Conservation (phyloP, 1,284 basidiomycete genomes). For the Exobasidium rhododendri region DNA sequence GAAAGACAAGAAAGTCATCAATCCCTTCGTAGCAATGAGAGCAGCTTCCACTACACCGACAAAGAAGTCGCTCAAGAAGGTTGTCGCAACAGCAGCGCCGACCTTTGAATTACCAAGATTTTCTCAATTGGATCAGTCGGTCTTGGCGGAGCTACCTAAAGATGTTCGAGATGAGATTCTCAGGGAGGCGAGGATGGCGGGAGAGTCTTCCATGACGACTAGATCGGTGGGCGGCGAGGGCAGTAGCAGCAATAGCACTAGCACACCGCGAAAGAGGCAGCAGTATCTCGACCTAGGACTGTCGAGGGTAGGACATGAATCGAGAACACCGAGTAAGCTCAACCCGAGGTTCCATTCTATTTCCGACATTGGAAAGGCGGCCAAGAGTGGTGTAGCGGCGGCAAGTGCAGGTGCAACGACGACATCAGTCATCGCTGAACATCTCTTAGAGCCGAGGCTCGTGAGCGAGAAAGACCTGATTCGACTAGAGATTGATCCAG, state of each 20-base stretch:
- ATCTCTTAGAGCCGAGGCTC: slow-evolving; percentile 25
- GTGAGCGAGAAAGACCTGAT: slow-evolving; percentile 20
- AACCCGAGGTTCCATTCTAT: background rate
- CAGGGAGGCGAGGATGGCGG: slow-evolving; percentile 22
- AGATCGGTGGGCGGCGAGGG: background rate
- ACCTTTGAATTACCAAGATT: slow-evolving; percentile 21
- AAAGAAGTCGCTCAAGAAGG: slow-evolving; percentile 3
- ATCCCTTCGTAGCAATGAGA: slow-evolving; percentile 5
- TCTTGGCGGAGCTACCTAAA: slow-evolving; percentile 43
- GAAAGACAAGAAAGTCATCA: background rate
- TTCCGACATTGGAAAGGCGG: background rate
- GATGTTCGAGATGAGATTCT: slow-evolving; percentile 42
- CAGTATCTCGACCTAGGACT: slow-evolving; percentile 7
- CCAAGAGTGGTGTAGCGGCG: background rate
- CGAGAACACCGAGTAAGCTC: background rate
- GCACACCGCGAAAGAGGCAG: slow-evolving; percentile 13
- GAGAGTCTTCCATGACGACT: background rate
- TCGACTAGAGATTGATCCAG: slow-evolving; percentile 37
- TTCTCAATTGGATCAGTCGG: slow-evolving; percentile 47
- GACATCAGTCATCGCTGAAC: background rate
- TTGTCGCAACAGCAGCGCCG: background rate
- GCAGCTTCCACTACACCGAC: slow-evolving; percentile 12
- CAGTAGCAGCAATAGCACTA: too few species aligned
- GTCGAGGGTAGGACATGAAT: background rate
- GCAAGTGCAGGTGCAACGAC: slow-evolving; percentile 3